A percentile compares a stretch with the other conserved stretches of the same genome.
Evolutionary conservation across 2,329 filamentous ascomycete species (phyloP).

Genomic region (Alternaria sp.): DNA sequence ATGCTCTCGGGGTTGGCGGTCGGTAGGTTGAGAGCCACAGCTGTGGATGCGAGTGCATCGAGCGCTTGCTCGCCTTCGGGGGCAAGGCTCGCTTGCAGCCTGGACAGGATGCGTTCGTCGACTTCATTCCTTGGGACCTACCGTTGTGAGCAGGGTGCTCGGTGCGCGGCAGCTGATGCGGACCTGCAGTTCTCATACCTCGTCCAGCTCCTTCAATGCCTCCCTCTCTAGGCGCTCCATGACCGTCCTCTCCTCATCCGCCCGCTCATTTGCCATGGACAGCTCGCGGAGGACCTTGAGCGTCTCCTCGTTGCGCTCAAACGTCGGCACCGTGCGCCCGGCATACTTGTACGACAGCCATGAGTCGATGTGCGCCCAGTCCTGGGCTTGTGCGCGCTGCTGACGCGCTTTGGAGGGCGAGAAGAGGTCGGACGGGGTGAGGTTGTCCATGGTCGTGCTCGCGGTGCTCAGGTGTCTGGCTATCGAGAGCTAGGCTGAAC

Average conservation of each 20-base stretch:
- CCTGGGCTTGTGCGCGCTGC: slow-evolving; percentile 81
- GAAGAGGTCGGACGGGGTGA: slow-evolving; percentile 56
- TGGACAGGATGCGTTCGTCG: slow-evolving; percentile 32
- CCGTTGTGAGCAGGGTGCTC: slow-evolving; percentile 17
- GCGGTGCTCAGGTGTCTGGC: not conserved
- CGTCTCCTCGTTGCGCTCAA: slow-evolving; percentile 88
- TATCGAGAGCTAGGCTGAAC: not conserved
- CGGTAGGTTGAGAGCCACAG: slow-evolving; percentile 46
- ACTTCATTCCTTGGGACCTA: slow-evolving; percentile 28
- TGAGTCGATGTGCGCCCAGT: slow-evolving; percentile 86
- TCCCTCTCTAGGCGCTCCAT: slow-evolving; percentile 65
- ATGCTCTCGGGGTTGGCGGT: slow-evolving; percentile 33
- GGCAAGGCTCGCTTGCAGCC: slow-evolving; percentile 33
- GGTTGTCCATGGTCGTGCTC: slow-evolving; percentile 39
- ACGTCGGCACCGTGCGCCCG: slow-evolving; percentile 69
- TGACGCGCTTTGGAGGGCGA: slow-evolving; percentile 72
- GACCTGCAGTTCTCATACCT: slow-evolving; percentile 35
- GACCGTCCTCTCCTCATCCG: slow-evolving; percentile 71
- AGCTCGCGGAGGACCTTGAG: slow-evolving; percentile 76
- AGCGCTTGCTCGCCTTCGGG: slow-evolving; percentile 42
- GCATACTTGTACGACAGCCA: slow-evolving; percentile 78
- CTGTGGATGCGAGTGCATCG: slow-evolving; percentile 44
- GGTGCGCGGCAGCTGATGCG: slow-evolving; percentile 7
- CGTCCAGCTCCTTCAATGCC: slow-evolving; percentile 62
- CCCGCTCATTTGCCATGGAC: slow-evolving; percentile 76